phyloP scores from a whole-genome alignment of 352 stramenopile genomes.

The Globisporangium polare region DNA sequence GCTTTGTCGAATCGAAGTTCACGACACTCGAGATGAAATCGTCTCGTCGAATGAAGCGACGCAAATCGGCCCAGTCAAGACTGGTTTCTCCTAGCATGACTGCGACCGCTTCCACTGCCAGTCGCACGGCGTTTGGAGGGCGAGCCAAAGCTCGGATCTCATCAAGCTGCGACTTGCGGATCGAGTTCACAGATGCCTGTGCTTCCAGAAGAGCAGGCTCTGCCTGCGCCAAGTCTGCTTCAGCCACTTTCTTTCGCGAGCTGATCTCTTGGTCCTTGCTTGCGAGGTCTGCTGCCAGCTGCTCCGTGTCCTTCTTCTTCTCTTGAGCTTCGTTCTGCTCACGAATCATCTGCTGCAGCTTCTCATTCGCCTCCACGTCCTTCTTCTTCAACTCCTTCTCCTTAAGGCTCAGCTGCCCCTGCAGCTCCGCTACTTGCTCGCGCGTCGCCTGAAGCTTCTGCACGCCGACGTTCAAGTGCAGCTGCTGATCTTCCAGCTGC shows the following conservation, averaged over 20 bases:
- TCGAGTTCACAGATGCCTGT: conserved; percentile 96
- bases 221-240: conserved; percentile 95
- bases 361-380: conserved; percentile 96
- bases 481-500: conserved; percentile 94
- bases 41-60: conserved; percentile 95
- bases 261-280: conserved; percentile 96
- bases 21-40: conserved; percentile 99
- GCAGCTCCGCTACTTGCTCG: conserved; percentile 93
- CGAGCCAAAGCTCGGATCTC: conserved; percentile 96
- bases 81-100: conserved; percentile 98
- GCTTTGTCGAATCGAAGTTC: conserved; percentile 98
- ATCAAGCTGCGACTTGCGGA: conserved; percentile 98
- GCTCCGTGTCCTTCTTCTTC: conserved; percentile 95
- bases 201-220: conserved; percentile 97
- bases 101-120: conserved; percentile 96
- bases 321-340: conserved; percentile 98
- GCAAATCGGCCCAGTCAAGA: conserved; percentile 96
- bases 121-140: conserved; percentile 94
- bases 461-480: conserved; percentile 98
- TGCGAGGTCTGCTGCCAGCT: conserved; percentile 93
- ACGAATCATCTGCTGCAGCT: conserved; percentile 98
- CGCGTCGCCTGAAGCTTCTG: conserved; percentile 98
- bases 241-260: conserved; percentile 92
- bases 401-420: conserved; percentile 92
- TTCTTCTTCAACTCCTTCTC: conserved; percentile 95